Base-by-base conservation (phyloP, 2,329 filamentous ascomycete genomes). In the Sporothrix variecibatus region DNA sequence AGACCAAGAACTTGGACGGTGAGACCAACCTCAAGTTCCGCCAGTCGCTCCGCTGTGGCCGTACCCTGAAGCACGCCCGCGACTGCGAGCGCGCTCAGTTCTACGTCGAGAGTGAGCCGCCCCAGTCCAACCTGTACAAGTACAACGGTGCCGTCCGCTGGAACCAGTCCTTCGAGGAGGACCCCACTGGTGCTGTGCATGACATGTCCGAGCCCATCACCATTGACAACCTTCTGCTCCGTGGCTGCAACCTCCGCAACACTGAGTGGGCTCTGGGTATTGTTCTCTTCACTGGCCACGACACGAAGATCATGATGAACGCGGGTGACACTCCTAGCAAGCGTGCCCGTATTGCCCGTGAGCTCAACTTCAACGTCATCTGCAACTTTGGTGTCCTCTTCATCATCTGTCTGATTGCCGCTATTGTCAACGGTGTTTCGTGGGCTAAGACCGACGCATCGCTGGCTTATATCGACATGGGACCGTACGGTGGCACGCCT, bases 241-340 rank as follows among this genome's bases (percentile, higher is more conserved):
- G 96, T 86, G 96, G 96, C 73, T 97, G 94, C 83, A 97, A 94
- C 78, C 84, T 99, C 68, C 91, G 95, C 77, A 99, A 98, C 82
- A 99, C 96, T 0, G 95, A 98, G 80, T 99, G 96, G 96, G 88
- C 94, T 72, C 88, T 99, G 6, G 96, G 95, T 72, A 89, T 99
- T 2, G 95, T 98, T 69, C 86, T 97, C 23, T 99, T 97, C 83
- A 98, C 96, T 17, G 96, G 96, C 46, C 91, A 95, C 80, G 95
- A 99, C 81, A 97, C 95, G 46, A 99, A 98, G 85, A 98, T 98
- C 81, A 99, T 99, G 96, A 93, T 98, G 85, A 99, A 99, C 81
- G 93, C 96, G 38, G 96, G 96, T 75, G 92, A 95, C 76, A 99
- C 96, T 1, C 96, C 97, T 15, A 97, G 91, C 81, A 99, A 99